A percentile compares a stretch with the other conserved stretches of the same genome.
These are phyloP conservation scores for Phytophthora megakarya DNA, from an alignment of 352 stramenopile species.

Conservation along the genomic window DNA sequence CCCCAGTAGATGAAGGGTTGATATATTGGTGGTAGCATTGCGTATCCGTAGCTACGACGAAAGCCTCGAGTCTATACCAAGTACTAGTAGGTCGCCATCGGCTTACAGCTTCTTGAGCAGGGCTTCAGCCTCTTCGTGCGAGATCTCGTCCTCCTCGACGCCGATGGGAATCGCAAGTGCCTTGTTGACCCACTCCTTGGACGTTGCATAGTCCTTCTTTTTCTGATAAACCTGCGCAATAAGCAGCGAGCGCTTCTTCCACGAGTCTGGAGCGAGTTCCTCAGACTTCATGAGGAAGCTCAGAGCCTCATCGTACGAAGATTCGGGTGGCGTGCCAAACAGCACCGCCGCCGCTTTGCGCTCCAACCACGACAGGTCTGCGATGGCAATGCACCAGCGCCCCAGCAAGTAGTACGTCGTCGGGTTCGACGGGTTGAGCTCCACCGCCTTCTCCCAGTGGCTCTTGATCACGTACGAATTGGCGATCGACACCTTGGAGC, in stretches of 20 bases:
- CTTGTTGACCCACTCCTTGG: constrained; percentile 79
- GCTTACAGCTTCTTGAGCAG: constrained; percentile 67
- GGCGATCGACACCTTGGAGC: constrained; percentile 81
- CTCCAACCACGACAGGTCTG: constrained; percentile 86
- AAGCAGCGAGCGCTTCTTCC: constrained; percentile 86
- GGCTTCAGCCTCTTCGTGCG: constrained; percentile 70
- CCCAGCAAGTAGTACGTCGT: constrained; percentile 83
- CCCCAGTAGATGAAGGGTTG: too few relatives aligned
- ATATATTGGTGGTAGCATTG: too few relatives aligned
- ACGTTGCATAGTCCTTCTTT: constrained; percentile 62
- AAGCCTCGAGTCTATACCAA: too few relatives aligned
- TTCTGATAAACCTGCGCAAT: constrained; percentile 87
- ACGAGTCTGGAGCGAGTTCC: constrained; percentile 67
- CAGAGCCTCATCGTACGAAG: constrained; percentile 84
- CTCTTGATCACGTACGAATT: constrained; percentile 85
- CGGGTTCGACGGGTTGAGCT: constrained; percentile 74
- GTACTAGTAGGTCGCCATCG: not conserved
- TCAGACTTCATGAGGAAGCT: constrained; percentile 80
- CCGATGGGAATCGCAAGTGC: constrained; percentile 58
- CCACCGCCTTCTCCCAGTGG: constrained; percentile 78
- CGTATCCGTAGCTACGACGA: too few relatives aligned
- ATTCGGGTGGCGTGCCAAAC: constrained; percentile 80
- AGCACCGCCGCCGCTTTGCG: constrained; percentile 82
- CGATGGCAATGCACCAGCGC: constrained; percentile 84
- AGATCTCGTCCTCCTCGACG: constrained; percentile 70